Evolutionary conservation across 2,329 filamentous ascomycete genomes (phyloP).

Genomic region (Fusarium phyllophilum): DNA sequence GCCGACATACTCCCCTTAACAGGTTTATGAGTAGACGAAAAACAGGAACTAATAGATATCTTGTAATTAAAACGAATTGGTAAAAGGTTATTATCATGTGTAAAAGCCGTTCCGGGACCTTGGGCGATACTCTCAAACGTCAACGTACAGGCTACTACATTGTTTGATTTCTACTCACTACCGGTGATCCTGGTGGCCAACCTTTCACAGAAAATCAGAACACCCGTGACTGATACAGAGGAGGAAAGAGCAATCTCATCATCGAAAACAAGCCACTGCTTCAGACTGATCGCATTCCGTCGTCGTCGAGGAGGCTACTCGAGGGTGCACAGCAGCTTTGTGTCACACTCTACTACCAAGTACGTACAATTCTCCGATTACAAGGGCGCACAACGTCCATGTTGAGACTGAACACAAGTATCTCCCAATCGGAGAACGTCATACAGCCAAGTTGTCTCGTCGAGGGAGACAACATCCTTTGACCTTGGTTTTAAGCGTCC

Average conservation of each 20-base stretch:
- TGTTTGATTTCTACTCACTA: not conserved
- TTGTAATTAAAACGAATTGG: not conserved
- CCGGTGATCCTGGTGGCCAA: not conserved
- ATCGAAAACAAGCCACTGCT: slow-evolving; percentile 8
- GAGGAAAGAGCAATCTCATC: not conserved
- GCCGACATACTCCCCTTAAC: not conserved
- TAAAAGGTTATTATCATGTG: too few species aligned
- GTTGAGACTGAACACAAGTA: slow-evolving; percentile 10
- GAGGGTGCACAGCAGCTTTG: slow-evolving; percentile 6
- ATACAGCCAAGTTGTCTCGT: slow-evolving; percentile 16
- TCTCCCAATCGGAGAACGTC: slow-evolving; percentile 15
- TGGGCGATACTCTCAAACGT: slow-evolving; percentile 15
- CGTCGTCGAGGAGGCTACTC: slow-evolving; percentile 6
- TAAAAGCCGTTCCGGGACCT: not conserved
- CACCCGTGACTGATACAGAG: not conserved
- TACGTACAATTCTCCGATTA: slow-evolving; percentile 33
- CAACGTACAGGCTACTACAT: not conserved
- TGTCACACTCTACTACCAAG: slow-evolving; percentile 28
- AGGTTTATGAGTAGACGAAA: not conserved
- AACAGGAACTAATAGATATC: too few species aligned
- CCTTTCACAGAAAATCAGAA: not conserved
- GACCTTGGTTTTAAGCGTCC: not conserved
- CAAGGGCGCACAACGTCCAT: not conserved
- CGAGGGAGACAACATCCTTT: slow-evolving; percentile 7
- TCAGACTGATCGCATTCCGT: not conserved